Evolutionary conservation across 768 basidiomycete species (phyloP), one percentile per base, ranked within the genome.

Genomic region (Trametes gibbosa): DNA sequence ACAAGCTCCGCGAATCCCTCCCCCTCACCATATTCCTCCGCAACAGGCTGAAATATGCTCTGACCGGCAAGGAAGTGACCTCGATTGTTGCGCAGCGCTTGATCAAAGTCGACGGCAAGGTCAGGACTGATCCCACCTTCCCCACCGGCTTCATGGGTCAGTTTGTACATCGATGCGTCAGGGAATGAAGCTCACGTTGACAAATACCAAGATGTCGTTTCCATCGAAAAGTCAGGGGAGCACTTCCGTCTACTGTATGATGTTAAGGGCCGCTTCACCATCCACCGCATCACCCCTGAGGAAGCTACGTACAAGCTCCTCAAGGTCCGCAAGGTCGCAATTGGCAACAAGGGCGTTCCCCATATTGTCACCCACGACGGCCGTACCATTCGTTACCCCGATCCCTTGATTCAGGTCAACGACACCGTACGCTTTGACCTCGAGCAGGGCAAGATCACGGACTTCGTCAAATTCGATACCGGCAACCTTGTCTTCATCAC

Each of bases 201-300:
- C 25, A 24, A 10, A 32, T 23, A 21, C 60, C 17, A 56, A 96
- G 96, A 99, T 76, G 96, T 98, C 65, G 84, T 99, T 74, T 86
- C 92, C 61, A 91, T 99, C 63, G 96, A 99, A 78, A 96, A 97
- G 76, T 98, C 96, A 24, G 92, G 89, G 78, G 97, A 99, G 78
- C 89, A 98, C 82, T 99, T 98, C 89, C 96, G 97, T 76, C 85
- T 98, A 61, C 83, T 99, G 42, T 98, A 98, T 83, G 97, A 98
- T 74, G 88, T 98, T 78, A 99, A 99, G 82, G 97, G 97, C 67
- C 97, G 97, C 67, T 99, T 99, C 83, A 91, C 95, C 66, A 96
- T 98, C 75, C 97, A 99, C 83, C 93, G 97, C 70, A 98, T 99
- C 84, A 95, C 95, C 54, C 84, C 90, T 41, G 97, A 98, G 78